Conservation (phyloP, 257 asterid genomes). For the Nemophila menziesii region DNA sequence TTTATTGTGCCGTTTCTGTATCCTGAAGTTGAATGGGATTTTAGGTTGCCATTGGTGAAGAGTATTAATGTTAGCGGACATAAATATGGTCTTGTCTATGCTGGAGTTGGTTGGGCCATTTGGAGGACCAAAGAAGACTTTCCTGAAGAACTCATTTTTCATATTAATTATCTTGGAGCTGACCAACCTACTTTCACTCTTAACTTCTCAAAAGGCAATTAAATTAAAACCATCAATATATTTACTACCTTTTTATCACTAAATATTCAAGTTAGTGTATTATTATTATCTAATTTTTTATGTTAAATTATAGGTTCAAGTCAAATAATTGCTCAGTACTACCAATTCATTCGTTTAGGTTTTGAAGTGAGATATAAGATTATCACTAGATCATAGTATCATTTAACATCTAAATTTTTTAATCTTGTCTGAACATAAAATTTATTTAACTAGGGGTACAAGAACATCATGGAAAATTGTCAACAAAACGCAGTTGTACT, state of each 20-base stretch:
- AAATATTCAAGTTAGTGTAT: not conserved
- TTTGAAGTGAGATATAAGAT: constrained; percentile 33
- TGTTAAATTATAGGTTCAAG: constrained; percentile 32
- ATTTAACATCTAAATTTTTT: not conserved
- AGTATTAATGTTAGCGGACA: constrained; percentile 91
- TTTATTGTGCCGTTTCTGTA: constrained; percentile 83
- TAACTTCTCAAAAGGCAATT: constrained; percentile 70
- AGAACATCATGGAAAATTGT: constrained; percentile 2
- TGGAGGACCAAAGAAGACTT: constrained; percentile 79
- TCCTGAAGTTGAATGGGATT: constrained; percentile 89
- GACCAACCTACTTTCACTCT: constrained; percentile 96
- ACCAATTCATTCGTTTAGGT: constrained; percentile 81
- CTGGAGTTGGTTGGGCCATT: constrained; percentile 84
- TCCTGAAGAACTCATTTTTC: constrained; percentile 83
- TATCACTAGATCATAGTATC: not conserved
- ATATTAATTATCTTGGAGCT: constrained; percentile 87
- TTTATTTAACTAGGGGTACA: constrained; percentile 2
- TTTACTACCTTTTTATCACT: too few relatives aligned
- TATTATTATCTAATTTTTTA: not conserved
- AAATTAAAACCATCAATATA: too few relatives aligned
- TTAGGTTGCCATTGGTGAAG: constrained; percentile 73
- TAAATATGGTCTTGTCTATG: constrained; percentile 91
- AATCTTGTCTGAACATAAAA: not conserved
- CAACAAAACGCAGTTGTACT: constrained; percentile 7
- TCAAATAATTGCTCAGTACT: constrained; percentile 83